Evolutionary conservation across 768 basidiomycete species (phyloP), one percentile per base, ranked within the genome.

Genomic region (Podaxis sp.): DNA sequence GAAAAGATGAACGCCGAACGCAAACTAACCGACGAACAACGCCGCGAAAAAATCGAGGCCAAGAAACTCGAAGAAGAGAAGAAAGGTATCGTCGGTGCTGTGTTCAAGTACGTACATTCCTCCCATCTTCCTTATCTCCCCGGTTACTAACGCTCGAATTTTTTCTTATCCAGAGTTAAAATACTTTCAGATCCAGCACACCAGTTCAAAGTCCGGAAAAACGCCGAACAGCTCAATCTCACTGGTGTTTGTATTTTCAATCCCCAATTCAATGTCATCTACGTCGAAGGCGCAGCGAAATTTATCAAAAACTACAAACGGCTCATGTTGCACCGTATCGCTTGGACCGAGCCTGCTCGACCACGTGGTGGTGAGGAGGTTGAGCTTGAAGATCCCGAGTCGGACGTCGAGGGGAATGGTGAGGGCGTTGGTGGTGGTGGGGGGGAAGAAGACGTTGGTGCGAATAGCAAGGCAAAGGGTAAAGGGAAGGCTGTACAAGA

Each of bases 181-280:
- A 89, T 85, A 59, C 85, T 99, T 51, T 83, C 87, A n/a, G 95
- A 98, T 72, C 94, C 91, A 1, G 82, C 92, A 11, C 97, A 99
- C 68, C 89, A 92, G 64, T 98, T 94, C 82, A 99, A 98, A 79
- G 92, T 98, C 57, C 88, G 92, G 63, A 95, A 93, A 80, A 98
- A 98, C 69, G 97, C 97, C 0, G 92, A 96, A 70, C 94, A 97
- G 72, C 81, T 90, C 72, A 87, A 85, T 64, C 80, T 98, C 13
- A 89, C 93, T 0, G 97, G 97, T 9, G 77, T 96, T 38, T 94
- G 92, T 70, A 89, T 97, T 70, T 94, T 94, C 83, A 87, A 96
- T 71, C 90, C 94, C 0, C 76, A 83, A 33, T 98, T 98, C 80
- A 89, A 84, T 69, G 82, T 98, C 79, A 87, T 99, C 52, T 91